Conservation (phyloP, 169 alveolate species). For the Babesia ovata region DNA sequence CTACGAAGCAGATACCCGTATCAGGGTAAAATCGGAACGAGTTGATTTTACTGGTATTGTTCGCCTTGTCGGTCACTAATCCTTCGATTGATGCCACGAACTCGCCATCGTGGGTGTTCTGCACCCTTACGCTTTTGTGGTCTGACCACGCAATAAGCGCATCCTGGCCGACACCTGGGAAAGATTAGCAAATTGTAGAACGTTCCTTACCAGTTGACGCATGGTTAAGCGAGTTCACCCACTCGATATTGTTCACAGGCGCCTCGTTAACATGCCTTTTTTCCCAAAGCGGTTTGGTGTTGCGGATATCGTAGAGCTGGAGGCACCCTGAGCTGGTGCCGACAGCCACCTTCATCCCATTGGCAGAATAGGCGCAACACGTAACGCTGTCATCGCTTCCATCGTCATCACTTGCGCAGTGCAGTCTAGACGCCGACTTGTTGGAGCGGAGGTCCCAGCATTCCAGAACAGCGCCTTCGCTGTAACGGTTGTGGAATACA, state of each 20-base stretch:
- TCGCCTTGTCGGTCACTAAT: slow-evolving; percentile 36
- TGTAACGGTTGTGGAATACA: neutral
- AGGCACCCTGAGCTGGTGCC: slow-evolving; percentile 71
- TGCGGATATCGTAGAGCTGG: slow-evolving; percentile 71
- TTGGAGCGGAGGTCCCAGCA: slow-evolving; percentile 64
- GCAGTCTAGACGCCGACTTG: slow-evolving; percentile 42
- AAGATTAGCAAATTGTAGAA: neutral
- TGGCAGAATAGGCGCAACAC: slow-evolving; percentile 61
- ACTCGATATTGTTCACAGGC: slow-evolving; percentile 69
- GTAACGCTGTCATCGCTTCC: slow-evolving; percentile 42
- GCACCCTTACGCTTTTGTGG: slow-evolving; percentile 69
- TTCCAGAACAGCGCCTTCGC: slow-evolving; percentile 51
- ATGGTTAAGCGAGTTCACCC: slow-evolving; percentile 63
- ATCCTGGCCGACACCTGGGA: slow-evolving; percentile 45
- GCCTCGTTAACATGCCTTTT: slow-evolving; percentile 66
- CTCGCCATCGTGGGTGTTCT: slow-evolving; percentile 36
- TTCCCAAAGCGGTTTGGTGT: slow-evolving; percentile 71
- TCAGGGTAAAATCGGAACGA: slow-evolving; percentile 81
- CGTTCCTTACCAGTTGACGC: slow-evolving; percentile 35
- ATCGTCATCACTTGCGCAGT: slow-evolving; percentile 14
- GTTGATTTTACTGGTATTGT: slow-evolving; percentile 48
- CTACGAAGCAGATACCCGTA: slow-evolving; percentile 91
- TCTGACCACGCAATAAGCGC: slow-evolving; percentile 74
- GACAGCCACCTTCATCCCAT: slow-evolving; percentile 73
- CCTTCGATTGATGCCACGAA: slow-evolving; percentile 67